Evolutionary conservation across 2,329 filamentous ascomycete genomes (phyloP).

Genomic region (Claviceps africana): DNA sequence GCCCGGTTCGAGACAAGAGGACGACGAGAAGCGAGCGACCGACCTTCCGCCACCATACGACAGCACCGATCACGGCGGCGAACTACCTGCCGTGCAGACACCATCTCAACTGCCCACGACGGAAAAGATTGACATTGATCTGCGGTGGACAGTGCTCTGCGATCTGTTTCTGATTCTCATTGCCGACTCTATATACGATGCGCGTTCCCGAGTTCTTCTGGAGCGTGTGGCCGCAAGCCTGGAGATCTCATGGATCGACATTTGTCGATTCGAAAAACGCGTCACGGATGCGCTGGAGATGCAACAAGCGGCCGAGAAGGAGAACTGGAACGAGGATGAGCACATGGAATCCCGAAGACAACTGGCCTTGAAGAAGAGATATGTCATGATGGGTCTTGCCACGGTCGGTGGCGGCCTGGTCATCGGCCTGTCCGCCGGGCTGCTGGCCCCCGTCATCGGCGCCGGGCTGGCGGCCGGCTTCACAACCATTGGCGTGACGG

Average conservation of each 20-base stretch:
- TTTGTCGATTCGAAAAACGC: slow-evolving; percentile 91
- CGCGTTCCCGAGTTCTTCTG: slow-evolving; percentile 70
- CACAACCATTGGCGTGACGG: slow-evolving; percentile 83
- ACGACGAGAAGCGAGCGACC: slow-evolving; percentile 34
- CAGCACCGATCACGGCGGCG: slow-evolving; percentile 51
- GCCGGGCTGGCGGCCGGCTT: slow-evolving; percentile 88
- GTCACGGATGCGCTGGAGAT: slow-evolving; percentile 95
- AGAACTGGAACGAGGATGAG: slow-evolving; percentile 95
- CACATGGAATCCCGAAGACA: slow-evolving; percentile 82
- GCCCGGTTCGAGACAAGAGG: slow-evolving; percentile 12
- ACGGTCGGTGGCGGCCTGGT: slow-evolving; percentile 91
- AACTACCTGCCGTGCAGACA: slow-evolving; percentile 65
- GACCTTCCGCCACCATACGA: slow-evolving; percentile 46
- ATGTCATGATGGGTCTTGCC: slow-evolving; percentile 91
- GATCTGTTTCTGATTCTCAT: slow-evolving; percentile 93
- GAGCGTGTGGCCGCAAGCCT: slow-evolving; percentile 72
- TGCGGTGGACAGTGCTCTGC: slow-evolving; percentile 93
- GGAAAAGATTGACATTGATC: slow-evolving; percentile 82
- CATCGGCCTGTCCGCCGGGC: slow-evolving; percentile 84
- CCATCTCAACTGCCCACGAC: slow-evolving; percentile 72
- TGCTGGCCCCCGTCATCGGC: slow-evolving; percentile 86
- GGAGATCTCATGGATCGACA: slow-evolving; percentile 78
- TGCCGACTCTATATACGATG: slow-evolving; percentile 86
- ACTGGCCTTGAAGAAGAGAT: slow-evolving; percentile 63
- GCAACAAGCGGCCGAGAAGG: slow-evolving; percentile 86